These are phyloP conservation scores for Scheffersomyces illinoinensis DNA, from an alignment of 1,139 yeast species.

Conservation along the genomic window DNA sequence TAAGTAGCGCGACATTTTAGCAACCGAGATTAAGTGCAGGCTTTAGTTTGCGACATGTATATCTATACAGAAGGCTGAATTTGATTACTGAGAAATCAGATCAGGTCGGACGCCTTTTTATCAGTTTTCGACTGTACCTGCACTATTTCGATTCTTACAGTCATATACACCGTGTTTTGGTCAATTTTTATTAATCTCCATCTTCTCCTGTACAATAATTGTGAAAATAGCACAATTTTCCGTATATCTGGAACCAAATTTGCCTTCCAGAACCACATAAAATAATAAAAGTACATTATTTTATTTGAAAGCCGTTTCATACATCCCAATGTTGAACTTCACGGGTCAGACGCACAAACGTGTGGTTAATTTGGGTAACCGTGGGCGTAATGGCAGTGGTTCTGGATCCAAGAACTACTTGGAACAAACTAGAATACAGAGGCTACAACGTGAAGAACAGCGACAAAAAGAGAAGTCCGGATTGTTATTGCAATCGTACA, in stretches of 20 bases:
- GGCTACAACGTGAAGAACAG: slow-evolving; percentile 62
- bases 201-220: neutral
- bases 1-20: neutral
- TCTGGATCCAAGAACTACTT: slow-evolving; percentile 42
- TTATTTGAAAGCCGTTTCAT: neutral
- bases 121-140: neutral
- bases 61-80: neutral
- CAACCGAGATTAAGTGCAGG: neutral
- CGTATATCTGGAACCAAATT: neutral
- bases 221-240: neutral
- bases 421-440: slow-evolving; percentile 62
- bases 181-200: neutral
- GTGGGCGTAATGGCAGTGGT: slow-evolving; percentile 24
- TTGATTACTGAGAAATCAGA: neutral
- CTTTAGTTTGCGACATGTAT: neutral
- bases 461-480: slow-evolving; percentile 54
- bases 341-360: slow-evolving; percentile 66
- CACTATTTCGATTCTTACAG: neutral
- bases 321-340: slow-evolving; percentile 50
- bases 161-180: neutral
- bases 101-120: neutral
- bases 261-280: neutral
- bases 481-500: slow-evolving; percentile 46
- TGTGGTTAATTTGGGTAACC: slow-evolving; percentile 74
- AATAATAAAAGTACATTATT: neutral